These are phyloP conservation scores for Opeltia flavorubescens DNA, from an alignment of 495 filamentous ascomycete species.

Conservation along the genomic window DNA sequence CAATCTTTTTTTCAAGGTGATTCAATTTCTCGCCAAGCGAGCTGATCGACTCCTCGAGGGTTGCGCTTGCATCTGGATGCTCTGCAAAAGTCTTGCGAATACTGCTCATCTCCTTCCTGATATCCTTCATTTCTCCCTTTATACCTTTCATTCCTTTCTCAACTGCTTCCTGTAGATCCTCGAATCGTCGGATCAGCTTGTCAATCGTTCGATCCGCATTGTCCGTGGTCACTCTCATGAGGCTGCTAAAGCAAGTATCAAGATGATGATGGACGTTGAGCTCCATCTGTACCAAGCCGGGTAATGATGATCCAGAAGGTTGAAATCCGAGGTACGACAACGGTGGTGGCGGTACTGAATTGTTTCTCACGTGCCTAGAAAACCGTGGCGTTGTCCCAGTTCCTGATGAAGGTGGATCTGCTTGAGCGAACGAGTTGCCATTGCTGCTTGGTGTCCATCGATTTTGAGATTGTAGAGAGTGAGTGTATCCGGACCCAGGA, in stretches of 20 bases:
- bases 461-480: slow-evolving; percentile 6
- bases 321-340: slow-evolving; percentile 12
- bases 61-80: background rate
- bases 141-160: slow-evolving; percentile 9
- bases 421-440: slow-evolving; percentile 10
- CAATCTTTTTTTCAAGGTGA: slow-evolving; percentile 5
- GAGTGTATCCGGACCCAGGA: background rate
- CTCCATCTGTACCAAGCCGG: slow-evolving; percentile 12
- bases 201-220: slow-evolving; percentile 14
- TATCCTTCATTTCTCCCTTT: slow-evolving; percentile 9
- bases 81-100: slow-evolving; percentile 2
- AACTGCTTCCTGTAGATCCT: slow-evolving; percentile 9
- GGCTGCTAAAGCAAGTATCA: slow-evolving; percentile 8
- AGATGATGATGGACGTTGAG: slow-evolving; percentile 17
- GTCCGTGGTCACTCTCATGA: slow-evolving; percentile 13
- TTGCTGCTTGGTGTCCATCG: slow-evolving; percentile 9
- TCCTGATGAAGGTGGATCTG: slow-evolving; percentile 6
- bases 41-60: slow-evolving; percentile 1
- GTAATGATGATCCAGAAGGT: slow-evolving; percentile 8
- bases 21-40: slow-evolving; percentile 8
- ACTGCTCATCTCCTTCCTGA: slow-evolving; percentile 6
- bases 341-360: slow-evolving; percentile 16
- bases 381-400: slow-evolving; percentile 9
- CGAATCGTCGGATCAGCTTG: slow-evolving; percentile 9
- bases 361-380: background rate